phyloP scores from a whole-genome alignment of 75 land plant genomes.

The Picea glauca region DNA sequence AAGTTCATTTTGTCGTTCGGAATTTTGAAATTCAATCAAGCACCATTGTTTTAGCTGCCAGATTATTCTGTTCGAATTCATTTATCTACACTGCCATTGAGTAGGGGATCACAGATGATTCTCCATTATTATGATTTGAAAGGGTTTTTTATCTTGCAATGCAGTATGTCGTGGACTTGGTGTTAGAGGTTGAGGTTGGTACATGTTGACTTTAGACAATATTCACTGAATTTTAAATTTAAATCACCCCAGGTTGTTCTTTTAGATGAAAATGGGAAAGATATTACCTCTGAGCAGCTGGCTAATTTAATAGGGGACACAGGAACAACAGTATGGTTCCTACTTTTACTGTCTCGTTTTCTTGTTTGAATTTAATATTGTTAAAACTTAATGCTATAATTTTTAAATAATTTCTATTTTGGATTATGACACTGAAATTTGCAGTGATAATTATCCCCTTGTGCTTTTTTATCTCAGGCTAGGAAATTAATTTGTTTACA shows the following conservation, averaged over 20 bases:
- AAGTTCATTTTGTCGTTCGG: background rate
- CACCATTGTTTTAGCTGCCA: background rate
- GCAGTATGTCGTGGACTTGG: background rate
- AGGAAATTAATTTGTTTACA: constrained; percentile 10
- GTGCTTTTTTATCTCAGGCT: constrained; percentile 3
- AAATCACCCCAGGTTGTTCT: constrained; percentile 50
- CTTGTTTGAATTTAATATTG: background rate
- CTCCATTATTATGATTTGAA: constrained; percentile 2
- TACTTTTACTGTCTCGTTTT: background rate
- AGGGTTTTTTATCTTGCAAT: background rate
- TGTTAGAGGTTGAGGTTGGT: background rate
- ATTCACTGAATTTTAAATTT: constrained; percentile 1
- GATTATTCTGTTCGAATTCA: background rate
- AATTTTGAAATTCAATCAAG: background rate
- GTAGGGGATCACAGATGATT: background rate
- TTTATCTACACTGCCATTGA: background rate
- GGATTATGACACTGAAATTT: background rate
- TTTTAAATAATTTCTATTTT: background rate
- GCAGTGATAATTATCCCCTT: background rate
- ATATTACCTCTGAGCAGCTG: constrained; percentile 66
- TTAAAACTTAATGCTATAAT: background rate
- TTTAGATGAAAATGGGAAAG: constrained; percentile 71
- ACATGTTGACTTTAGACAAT: background rate
- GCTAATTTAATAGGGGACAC: constrained; percentile 69
- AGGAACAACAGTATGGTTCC: constrained; percentile 51